Evolutionary conservation across 2,329 filamentous ascomycete genomes (phyloP), one percentile per base, ranked within the genome.

Genomic region (Xylariaceae sp.): DNA sequence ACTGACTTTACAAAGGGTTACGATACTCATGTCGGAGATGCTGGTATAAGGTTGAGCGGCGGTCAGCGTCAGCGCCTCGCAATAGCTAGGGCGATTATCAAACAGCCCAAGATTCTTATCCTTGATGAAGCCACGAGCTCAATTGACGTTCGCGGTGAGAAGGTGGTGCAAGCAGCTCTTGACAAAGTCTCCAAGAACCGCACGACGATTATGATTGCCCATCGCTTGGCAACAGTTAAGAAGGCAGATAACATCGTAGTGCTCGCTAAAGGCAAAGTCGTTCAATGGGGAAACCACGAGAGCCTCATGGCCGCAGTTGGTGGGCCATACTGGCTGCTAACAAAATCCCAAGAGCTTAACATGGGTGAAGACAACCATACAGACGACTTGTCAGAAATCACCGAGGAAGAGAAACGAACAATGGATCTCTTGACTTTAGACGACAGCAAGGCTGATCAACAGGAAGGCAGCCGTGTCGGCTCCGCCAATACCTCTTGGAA

Each of bases 281-380:
- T 87, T 6, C 89, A 96, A 68, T 78, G 86, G 64, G 91, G 91
- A 0, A 91, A 82, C 0, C 91, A 96, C 59, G 83, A 91, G 9
- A 81, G 82, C 41, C 79, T 96, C 0, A 77, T 95, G 16, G 70
- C 75, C 1, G 73, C 78, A 16, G 75, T 83, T 5, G 77, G 76
- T 1, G 83, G 88, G 0, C 77, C 88, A 18, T 93, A 92, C 61
- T 81, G 79, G 46, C 78, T 80, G 2, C 78, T 92, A 6, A 88
- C 91, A 1, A 75, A 81, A 53, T 83, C 84, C 1, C 84, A 88
- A 58, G 73, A 79, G 29, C 71, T 86, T 5, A 77, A 77, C 0
- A 74, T 83, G 16, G 77, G 77, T 16, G 77, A 76, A 3, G 67
- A 74, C 0, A 65, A 67, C 2, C 72, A 72, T 20, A 66, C 69